These are phyloP conservation scores for Nannochloris sp. DNA, from an alignment of 139 green algal genomes.

Conservation along the genomic window DNA sequence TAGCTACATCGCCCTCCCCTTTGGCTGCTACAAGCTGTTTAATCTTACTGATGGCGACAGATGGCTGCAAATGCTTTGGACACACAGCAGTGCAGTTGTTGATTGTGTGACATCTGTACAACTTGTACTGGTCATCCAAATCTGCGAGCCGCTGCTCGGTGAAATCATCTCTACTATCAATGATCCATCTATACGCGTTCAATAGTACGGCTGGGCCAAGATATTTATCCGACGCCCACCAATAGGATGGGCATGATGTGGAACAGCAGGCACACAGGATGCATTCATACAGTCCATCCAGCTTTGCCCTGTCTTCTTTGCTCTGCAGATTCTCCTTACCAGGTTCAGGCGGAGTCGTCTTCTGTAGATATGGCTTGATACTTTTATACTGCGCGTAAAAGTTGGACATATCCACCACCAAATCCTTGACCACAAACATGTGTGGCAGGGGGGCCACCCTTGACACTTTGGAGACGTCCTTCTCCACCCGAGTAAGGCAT, in stretches of 20 bases:
- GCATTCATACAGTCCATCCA: constrained; percentile 99
- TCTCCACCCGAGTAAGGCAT: constrained; percentile 83
- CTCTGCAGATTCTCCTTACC: constrained; percentile 80
- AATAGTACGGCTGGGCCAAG: constrained; percentile 92
- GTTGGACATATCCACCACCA: constrained; percentile 99
- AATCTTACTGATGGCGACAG: constrained; percentile 92
- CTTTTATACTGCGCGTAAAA: constrained; percentile 97
- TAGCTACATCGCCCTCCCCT: neutral
- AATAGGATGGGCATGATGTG: constrained; percentile 93
- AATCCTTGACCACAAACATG: constrained; percentile 97
- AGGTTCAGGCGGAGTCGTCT: constrained; percentile 37
- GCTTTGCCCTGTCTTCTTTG: constrained; percentile 83
- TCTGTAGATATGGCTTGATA: constrained; percentile 95
- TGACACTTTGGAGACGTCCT: constrained; percentile 31
- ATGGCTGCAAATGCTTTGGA: constrained; percentile 88
- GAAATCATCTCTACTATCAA: constrained; percentile 82
- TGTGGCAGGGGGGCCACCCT: constrained; percentile 93
- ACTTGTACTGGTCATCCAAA: constrained; percentile 93
- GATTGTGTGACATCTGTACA: constrained; percentile 97
- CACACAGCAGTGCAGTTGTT: constrained; percentile 87
- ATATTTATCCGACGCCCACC: constrained; percentile 99
- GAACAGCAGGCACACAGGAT: constrained; percentile 99
- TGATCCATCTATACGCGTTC: constrained; percentile 90
- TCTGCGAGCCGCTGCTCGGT: constrained; percentile 79
- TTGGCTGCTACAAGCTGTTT: constrained; percentile 62